Conservation (phyloP, 108 stramenopile genomes). For the Fragilaria crotonensis region DNA sequence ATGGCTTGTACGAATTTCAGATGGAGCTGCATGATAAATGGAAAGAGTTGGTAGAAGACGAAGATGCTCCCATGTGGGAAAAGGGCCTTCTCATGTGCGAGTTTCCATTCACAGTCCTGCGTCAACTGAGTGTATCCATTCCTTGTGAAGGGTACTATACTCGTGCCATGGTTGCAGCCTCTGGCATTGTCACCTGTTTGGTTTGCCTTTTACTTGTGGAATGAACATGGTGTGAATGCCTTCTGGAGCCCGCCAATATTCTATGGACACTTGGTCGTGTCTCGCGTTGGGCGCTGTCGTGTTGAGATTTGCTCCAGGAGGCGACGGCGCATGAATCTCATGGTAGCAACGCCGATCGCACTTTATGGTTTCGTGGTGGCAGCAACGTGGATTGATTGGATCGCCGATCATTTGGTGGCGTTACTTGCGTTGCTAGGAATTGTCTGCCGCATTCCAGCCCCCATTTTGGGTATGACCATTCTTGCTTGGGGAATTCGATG, state of each 20-base stretch:
- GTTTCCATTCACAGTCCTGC: conserved; percentile 65
- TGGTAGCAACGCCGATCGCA: conserved; percentile 69
- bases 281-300: conserved; percentile 28
- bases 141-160: conserved; percentile 88
- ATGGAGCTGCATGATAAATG: conserved; percentile 36
- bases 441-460: conserved; percentile 63
- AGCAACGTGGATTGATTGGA: conserved; percentile 90
- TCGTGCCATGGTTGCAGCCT: conserved; percentile 65
- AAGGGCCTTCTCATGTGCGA: conserved; percentile 61
- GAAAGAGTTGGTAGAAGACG: conserved; percentile 61
- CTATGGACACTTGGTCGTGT: conserved; percentile 21
- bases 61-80: conserved; percentile 40
- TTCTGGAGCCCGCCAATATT: conserved; percentile 13
- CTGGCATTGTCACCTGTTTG: conserved; percentile 64
- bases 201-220: conserved; percentile 56
- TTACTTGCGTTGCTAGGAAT: conserved; percentile 81
- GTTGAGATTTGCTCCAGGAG: conserved; percentile 65
- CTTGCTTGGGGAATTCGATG: conserved; percentile 92
- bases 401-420: conserved; percentile 89
- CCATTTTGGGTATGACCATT: conserved; percentile 88
- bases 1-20: conserved; percentile 49
- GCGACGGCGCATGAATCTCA: conserved; percentile 66
- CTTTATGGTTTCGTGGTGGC: conserved; percentile 83
- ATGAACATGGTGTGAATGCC: conserved; percentile 42
- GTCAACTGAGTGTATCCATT: conserved; percentile 67